Evolutionary conservation across 345 rosid species (phyloP).

Genomic region (Crucihimalaya himalaica): DNA sequence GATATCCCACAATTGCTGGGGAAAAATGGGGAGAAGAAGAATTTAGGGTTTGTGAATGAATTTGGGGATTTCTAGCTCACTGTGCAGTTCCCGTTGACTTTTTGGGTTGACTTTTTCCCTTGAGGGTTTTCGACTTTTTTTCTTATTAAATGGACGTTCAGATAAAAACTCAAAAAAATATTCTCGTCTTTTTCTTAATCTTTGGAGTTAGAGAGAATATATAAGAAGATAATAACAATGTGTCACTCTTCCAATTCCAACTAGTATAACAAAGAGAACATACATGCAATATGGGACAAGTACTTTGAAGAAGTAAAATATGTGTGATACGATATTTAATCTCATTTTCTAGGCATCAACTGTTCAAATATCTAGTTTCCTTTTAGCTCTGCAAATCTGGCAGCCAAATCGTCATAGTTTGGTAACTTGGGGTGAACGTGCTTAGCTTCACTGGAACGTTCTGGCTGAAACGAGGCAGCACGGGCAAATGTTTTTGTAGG

Average conservation of each 20-base stretch:
- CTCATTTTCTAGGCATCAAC: constrained; percentile 5
- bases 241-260: constrained; percentile 25
- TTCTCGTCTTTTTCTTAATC: too few relatives aligned
- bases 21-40: background rate
- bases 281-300: constrained; percentile 2
- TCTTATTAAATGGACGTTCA: too few relatives aligned
- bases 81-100: background rate
- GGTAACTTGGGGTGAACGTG: constrained; percentile 98
- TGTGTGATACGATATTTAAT: constrained; percentile 3
- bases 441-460: constrained; percentile 55
- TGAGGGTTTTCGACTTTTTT: background rate
- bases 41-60: background rate
- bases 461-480: constrained; percentile 80
- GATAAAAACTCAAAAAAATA: too few relatives aligned
- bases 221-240: constrained; percentile 10
- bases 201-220: too few relatives aligned
- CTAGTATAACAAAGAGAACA: background rate
- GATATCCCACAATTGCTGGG: background rate
- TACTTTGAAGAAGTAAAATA: background rate
- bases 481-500: constrained; percentile 53
- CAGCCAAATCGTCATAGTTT: constrained; percentile 90
- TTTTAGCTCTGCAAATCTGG: constrained; percentile 79
- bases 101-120: background rate
- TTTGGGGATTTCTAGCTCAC: background rate
- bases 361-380: constrained; percentile 52